These are phyloP conservation scores for Paecilomyces dactylethromorphus DNA, from an alignment of 2,329 filamentous ascomycete genomes.

Conservation along the genomic window DNA sequence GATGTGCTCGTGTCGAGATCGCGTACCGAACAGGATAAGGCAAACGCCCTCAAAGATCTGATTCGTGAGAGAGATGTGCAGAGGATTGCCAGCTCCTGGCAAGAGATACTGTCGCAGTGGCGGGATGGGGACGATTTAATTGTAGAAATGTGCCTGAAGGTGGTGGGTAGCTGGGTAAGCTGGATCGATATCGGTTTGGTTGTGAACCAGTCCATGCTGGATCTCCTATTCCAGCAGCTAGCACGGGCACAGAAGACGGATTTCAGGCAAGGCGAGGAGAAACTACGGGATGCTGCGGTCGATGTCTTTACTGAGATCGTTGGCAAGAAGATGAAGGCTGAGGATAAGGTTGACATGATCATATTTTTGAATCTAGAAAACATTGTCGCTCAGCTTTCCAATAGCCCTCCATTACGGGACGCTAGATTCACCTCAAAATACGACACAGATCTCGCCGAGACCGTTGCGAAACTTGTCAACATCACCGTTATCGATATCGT, in stretches of 20 bases:
- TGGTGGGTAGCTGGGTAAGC: slow-evolving; percentile 95
- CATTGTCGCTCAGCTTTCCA: slow-evolving; percentile 79
- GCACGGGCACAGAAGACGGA: slow-evolving; percentile 61
- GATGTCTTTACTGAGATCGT: slow-evolving; percentile 95
- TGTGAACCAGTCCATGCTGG: slow-evolving; percentile 83
- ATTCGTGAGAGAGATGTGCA: slow-evolving; percentile 79
- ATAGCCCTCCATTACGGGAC: slow-evolving; percentile 72
- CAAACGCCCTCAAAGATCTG: slow-evolving; percentile 84
- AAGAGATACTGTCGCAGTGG: slow-evolving; percentile 79
- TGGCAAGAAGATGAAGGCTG: slow-evolving; percentile 92
- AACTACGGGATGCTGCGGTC: slow-evolving; percentile 82
- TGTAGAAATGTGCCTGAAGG: slow-evolving; percentile 80
- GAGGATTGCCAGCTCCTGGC: slow-evolving; percentile 85
- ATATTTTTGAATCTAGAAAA: slow-evolving; percentile 79
- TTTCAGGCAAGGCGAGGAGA: slow-evolving; percentile 65
- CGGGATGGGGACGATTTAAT: slow-evolving; percentile 62
- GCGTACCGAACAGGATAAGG: slow-evolving; percentile 71
- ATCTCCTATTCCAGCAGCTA: slow-evolving; percentile 76
- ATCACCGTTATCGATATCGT: slow-evolving; percentile 82
- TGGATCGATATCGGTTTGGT: slow-evolving; percentile 97
- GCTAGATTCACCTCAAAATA: slow-evolving; percentile 77
- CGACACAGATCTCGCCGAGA: slow-evolving; percentile 91
- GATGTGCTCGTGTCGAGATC: slow-evolving; percentile 80
- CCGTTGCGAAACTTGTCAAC: slow-evolving; percentile 92
- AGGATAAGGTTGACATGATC: slow-evolving; percentile 88